Percentiles rank a stretch among this genome's conserved stretches.
Conservation (phyloP, 2,329 filamentous ascomycete species). For the Trichoderma koningiopsis region DNA sequence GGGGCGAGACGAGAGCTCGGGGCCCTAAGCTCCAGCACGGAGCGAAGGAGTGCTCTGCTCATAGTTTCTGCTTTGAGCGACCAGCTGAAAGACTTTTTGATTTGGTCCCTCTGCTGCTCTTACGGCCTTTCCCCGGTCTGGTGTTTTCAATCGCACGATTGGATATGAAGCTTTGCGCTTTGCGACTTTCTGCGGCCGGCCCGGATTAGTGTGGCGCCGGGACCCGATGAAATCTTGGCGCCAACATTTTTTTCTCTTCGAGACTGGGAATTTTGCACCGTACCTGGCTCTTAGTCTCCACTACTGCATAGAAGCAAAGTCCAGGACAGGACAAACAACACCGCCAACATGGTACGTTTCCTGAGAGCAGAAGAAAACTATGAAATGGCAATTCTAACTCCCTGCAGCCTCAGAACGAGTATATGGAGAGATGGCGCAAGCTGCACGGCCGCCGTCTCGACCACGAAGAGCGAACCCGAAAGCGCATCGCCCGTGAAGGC, state of each 20-base stretch:
- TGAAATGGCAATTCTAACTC: constrained; percentile 29
- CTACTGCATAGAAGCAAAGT: constrained; percentile 19
- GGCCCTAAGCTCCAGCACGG: constrained; percentile 61
- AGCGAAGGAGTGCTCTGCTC: constrained; percentile 65
- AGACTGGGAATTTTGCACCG: constrained; percentile 34
- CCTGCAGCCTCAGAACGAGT: constrained; percentile 73
- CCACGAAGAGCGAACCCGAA: constrained; percentile 85
- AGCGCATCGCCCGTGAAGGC: constrained; percentile 82
- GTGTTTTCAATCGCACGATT: constrained; percentile 16
- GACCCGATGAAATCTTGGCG: constrained; percentile 32
- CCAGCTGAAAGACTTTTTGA: constrained; percentile 26
- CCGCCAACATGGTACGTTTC: constrained; percentile 39
- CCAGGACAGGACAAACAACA: constrained; percentile 15
- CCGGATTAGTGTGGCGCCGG: constrained; percentile 42
- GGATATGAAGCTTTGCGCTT: constrained; percentile 16
- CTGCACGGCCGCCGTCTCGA: constrained; percentile 62
- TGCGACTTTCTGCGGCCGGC: constrained; percentile 9
- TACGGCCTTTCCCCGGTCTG: constrained; percentile 15
- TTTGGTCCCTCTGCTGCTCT: constrained; percentile 27
- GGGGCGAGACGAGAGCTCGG: constrained; percentile 36
- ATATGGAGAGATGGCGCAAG: constrained; percentile 74
- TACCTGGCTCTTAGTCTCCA: constrained; percentile 9
- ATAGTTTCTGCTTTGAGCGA: constrained; percentile 39
- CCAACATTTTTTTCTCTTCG: constrained; percentile 32
- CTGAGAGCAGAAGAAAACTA: not conserved